Evolutionary conservation across 2,329 filamentous ascomycete genomes (phyloP), one percentile per base, ranked within the genome.

Genomic region (Aureobasidium vineae): DNA sequence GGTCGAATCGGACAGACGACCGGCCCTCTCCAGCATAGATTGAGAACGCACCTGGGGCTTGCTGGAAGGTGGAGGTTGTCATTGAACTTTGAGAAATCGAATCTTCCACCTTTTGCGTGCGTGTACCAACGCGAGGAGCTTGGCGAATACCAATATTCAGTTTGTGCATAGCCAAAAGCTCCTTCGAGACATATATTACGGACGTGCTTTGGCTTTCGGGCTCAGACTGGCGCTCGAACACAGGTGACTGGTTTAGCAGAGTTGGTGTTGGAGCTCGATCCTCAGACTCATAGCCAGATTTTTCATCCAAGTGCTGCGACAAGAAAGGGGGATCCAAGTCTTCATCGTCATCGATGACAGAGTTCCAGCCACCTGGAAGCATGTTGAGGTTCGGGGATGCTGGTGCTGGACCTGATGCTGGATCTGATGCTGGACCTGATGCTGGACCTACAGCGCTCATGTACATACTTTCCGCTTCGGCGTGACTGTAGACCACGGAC

Each of bases 391-490:
- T 38, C 26, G 52, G 59, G 21, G 38, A 67, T 45, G 19, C 36
- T 45, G 54, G 64, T 6, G 54, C 67, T 21, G 63, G 26, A 8
- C 19, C 41, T 43, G 41, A 21, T n/a, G 7, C 41, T n/a, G 16
- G 50, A 40, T 67, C 86, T 65, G n/a, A n/a, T 6, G 54, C 67
- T 21, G 63, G 26, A 8, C 19, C 41, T 43, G 41, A 21, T n/a
- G 7, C 41, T n/a, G 16, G 50, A 40, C 68, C 86, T 65, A 87
- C 79, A 13, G 84, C 86, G 72, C 86, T 94, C 87, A 92, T 88
- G 72, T 95, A 96, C 88, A 96, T 90, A 75, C 91, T 95, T 73
- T 91, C 88, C 0, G 90, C 90, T 69, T 94, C 90, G 68, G 92
- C 89, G 67, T 92, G 90, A 41, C 86, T 91, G 72, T 90, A 94